These are phyloP conservation scores for Diaporthe sp. DNA, from an alignment of 2,329 filamentous ascomycete genomes.

Conservation along the genomic window DNA sequence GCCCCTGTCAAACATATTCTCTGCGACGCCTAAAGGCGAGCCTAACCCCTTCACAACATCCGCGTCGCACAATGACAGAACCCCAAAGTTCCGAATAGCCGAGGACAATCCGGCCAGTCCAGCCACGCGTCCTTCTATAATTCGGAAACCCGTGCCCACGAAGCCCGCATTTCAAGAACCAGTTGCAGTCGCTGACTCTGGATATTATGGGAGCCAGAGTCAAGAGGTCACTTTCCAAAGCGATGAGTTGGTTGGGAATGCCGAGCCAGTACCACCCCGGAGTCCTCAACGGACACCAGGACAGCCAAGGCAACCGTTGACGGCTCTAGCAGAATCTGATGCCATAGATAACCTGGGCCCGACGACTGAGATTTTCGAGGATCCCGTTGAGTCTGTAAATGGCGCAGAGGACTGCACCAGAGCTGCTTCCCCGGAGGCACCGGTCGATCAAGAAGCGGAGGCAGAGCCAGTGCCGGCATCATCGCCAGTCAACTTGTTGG, in stretches of 20 bases:
- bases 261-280: neutral
- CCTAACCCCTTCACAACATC: constrained; percentile 68
- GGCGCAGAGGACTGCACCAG: neutral
- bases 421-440: constrained; percentile 36
- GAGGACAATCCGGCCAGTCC: constrained; percentile 60
- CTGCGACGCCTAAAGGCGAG: constrained; percentile 67
- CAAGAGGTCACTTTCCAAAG: constrained; percentile 63
- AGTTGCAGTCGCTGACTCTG: constrained; percentile 71
- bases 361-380: constrained; percentile 52
- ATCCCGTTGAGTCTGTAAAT: constrained; percentile 51
- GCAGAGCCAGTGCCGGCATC: constrained; percentile 41
- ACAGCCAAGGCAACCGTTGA: constrained; percentile 23
- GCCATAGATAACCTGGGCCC: constrained; percentile 45
- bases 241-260: constrained; percentile 47
- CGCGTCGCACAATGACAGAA: constrained; percentile 63
- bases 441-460: constrained; percentile 27
- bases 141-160: constrained; percentile 51
- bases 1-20: constrained; percentile 73
- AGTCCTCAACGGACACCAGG: neutral
- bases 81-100: constrained; percentile 72
- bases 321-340: constrained; percentile 35
- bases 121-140: constrained; percentile 48
- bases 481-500: constrained; percentile 41
- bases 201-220: constrained; percentile 78
- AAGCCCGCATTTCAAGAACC: constrained; percentile 50